phyloP scores from a whole-genome alignment of 495 filamentous ascomycete species.

The Aspergillus cavernicola region DNA sequence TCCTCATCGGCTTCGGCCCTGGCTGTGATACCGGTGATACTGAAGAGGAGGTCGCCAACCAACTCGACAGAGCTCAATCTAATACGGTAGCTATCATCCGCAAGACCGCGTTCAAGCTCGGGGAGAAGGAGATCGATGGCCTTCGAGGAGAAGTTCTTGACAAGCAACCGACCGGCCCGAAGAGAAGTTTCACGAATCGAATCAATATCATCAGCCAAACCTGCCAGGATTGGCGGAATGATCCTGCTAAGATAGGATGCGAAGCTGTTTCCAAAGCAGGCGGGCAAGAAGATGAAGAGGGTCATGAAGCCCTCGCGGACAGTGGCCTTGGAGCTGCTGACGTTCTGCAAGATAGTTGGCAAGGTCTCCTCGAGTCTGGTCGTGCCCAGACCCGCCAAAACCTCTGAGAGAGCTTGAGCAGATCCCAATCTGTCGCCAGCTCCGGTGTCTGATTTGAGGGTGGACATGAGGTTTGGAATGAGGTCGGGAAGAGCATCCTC shows the following conservation, averaged over 20 bases:
- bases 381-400: slow-evolving; percentile 91
- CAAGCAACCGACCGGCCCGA: slow-evolving; percentile 84
- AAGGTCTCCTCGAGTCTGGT: slow-evolving; percentile 90
- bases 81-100: slow-evolving; percentile 94
- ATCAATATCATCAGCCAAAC: slow-evolving; percentile 92
- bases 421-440: slow-evolving; percentile 94
- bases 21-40: slow-evolving; percentile 89
- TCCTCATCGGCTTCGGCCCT: slow-evolving; percentile 77
- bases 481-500: slow-evolving; percentile 96
- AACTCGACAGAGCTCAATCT: slow-evolving; percentile 96
- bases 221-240: slow-evolving; percentile 91
- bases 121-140: slow-evolving; percentile 92
- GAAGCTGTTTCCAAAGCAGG: slow-evolving; percentile 98
- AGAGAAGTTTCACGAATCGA: slow-evolving; percentile 92
- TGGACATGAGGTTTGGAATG: slow-evolving; percentile 95
- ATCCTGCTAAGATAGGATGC: slow-evolving; percentile 92
- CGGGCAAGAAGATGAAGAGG: slow-evolving; percentile 96
- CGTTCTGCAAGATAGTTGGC: slow-evolving; percentile 95
- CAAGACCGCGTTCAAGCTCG: slow-evolving; percentile 91
- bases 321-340: slow-evolving; percentile 81
- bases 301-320: slow-evolving; percentile 99
- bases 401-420: slow-evolving; percentile 94
- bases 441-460: slow-evolving; percentile 93
- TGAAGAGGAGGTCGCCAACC: slow-evolving; percentile 95
- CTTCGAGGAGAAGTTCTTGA: slow-evolving; percentile 95